Evolutionary conservation across 257 asterid genomes (phyloP).

Genomic region (Jasminum sambac): DNA sequence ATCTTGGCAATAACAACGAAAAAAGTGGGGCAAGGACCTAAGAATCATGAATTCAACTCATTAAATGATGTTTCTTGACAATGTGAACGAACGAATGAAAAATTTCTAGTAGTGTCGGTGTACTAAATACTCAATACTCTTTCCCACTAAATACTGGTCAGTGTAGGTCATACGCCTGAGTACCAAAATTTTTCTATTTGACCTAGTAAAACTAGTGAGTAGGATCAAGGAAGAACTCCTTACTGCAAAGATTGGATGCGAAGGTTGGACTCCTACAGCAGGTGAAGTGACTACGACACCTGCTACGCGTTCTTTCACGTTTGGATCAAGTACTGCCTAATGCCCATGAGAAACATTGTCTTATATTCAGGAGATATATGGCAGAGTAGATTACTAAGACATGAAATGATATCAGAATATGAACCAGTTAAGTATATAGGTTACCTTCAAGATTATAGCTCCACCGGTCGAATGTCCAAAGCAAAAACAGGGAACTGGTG

Average conservation of each 20-base stretch:
- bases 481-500: conserved; percentile 72
- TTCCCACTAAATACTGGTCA: no score
- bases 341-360: conserved; percentile 4
- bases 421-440: background rate
- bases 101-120: no score
- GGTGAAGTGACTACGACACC: conserved; percentile 87
- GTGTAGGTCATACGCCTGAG: no score
- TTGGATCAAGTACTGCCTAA: conserved; percentile 82
- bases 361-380: background rate
- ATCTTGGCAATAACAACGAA: conserved; percentile 72
- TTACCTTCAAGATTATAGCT: conserved; percentile 83
- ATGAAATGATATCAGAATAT: background rate
- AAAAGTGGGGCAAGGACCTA: conserved; percentile 84
- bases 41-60: background rate
- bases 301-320: conserved; percentile 51
- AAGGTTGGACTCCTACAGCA: conserved; percentile 87
- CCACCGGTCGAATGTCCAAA: conserved; percentile 97
- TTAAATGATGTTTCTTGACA: no score
- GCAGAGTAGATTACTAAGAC: background rate
- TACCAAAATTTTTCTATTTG: no score
- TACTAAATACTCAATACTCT: no score
- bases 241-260: conserved; percentile 80
- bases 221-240: conserved; percentile 11
- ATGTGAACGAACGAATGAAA: background rate
- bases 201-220: background rate